Evolutionary conservation across 768 basidiomycete species (phyloP), one percentile per base, ranked within the genome.

Genomic region (Russula vinacea): DNA sequence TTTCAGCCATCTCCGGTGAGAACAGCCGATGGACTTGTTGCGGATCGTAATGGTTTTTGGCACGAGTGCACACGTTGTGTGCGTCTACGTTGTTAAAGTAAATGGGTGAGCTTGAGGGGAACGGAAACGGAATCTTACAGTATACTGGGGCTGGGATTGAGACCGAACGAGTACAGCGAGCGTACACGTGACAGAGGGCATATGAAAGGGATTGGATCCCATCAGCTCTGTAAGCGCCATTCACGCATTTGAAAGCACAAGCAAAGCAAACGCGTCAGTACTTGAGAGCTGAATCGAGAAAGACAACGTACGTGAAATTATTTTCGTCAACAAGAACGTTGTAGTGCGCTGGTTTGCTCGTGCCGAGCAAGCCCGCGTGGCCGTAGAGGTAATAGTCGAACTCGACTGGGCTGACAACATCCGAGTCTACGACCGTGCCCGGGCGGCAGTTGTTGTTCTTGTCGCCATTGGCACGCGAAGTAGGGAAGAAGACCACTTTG

Each of bases 121-220:
- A 29, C 29, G 7, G 33, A n/a, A 11, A 35, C 11, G 32, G 17
- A 10, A 6, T 75, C 85, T 68, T 70, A 90, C 89, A 90, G 67
- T 88, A 90, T 0, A 91, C 86, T 0, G 89, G 90, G 0, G 90
- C 90, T 0, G 90, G 89, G 52, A 91, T 88, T 0, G 90, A 90
- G 1, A 91, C 89, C 0, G 89, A 87, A 19, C 89, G 85, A 4
- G 90, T 91, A n/a, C 87, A 84, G 5, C 88, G 81, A 1, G 89
- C 88, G 68, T 91, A 93, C 0, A 90, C 83, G 52, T 93, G 88
- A 69, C 89, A 90, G 0, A 93, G 76, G 0, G 89, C 85, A 62
- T 86, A 92, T 0, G 89, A 86, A 5, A 86, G 73, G 0, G 81
- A 78, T 69, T 93, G 91, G 39, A 93, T 74, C 11, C 83, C 80